Evolutionary conservation across 2,329 filamentous ascomycete genomes (phyloP), one percentile per base, ranked within the genome.

Genomic region (Apiospora rasikravindrae): DNA sequence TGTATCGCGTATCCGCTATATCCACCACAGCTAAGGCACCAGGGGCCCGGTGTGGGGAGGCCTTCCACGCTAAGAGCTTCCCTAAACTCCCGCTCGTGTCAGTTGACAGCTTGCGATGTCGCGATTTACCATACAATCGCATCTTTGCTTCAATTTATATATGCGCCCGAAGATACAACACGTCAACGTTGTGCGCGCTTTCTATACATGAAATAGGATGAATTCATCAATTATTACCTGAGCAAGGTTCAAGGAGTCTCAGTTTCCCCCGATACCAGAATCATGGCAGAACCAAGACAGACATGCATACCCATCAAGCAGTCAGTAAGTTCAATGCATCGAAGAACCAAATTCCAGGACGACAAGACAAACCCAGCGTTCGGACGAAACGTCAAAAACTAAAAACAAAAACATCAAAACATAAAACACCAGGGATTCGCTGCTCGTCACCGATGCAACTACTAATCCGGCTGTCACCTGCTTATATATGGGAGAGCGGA

Each of bases 361-460:
- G 26, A 61, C 29, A 61, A 37, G 26, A 33, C 14, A 57, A 37
- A 26, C 29, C 26, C 10, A 37, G 33, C 19, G 16, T 61, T 61
- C 53, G 53, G 53, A 61, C 53, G 26, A 61, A 61, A 61, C 53
- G 53, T 61, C 26, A 33, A 61, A 57, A 57, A 33, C 24, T 8
- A 57, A 57, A 33, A 22, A 10, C 16, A 33, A 29, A 33, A 57
- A 19, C 33, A 57, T 0, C 5, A 57, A 53, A 33, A 57, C n/a
- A 47, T 47, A 71, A 64, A 71, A 69, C 70, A 71, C 70, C 70
- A 37, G 66, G 70, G 64, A 71, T 71, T 71, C 70, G 70, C 70
- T 71, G 70, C 37, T 69, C 70, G 66, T 71, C 70, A 71, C 70
- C 70, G 70, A 71, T 64, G n/a, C 70, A 71, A 71, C 70, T 71